Conservation (phyloP, 2,329 filamentous ascomycete species). For the Thelonectria olida region DNA sequence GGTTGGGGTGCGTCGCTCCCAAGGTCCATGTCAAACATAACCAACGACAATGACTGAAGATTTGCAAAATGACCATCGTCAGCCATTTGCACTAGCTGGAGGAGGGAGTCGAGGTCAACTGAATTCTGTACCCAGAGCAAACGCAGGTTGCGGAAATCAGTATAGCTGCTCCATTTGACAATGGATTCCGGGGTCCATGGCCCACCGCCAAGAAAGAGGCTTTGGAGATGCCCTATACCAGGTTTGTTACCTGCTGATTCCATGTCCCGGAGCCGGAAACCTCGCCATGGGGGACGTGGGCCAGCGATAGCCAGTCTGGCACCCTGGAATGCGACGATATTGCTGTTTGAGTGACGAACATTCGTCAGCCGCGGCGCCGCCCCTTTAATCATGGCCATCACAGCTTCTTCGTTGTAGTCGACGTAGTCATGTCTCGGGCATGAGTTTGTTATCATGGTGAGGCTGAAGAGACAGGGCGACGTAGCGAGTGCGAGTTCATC, state of each 20-base stretch:
- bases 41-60: background rate
- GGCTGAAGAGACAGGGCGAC: background rate
- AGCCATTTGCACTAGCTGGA: background rate
- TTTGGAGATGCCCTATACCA: background rate
- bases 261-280: background rate
- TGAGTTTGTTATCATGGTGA: background rate
- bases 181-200: background rate
- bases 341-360: background rate
- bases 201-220: background rate
- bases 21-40: no score
- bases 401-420: background rate
- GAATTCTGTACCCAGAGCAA: background rate
- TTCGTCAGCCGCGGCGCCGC: background rate
- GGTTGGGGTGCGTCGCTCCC: no score
- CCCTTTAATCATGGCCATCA: background rate
- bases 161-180: background rate
- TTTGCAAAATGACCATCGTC: background rate
- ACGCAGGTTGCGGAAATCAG: background rate
- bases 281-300: background rate
- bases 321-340: background rate
- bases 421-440: background rate
- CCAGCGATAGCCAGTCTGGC: background rate
- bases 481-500: background rate
- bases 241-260: background rate
- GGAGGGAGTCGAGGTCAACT: background rate